Conservation (phyloP, 768 basidiomycete genomes). For the Cubamyces sp. region DNA sequence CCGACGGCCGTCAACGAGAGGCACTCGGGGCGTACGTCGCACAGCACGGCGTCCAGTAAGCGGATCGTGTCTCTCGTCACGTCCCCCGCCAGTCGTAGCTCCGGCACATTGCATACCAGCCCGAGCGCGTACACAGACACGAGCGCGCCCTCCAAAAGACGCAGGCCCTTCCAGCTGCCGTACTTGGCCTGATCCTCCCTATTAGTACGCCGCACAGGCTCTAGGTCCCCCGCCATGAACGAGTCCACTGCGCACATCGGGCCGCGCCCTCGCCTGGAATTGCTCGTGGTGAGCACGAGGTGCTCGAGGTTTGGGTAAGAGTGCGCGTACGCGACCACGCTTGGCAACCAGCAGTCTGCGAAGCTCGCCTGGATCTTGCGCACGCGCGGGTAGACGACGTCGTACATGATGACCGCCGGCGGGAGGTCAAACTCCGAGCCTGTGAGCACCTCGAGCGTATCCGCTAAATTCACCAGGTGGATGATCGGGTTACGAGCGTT, state of each 20-base stretch:
- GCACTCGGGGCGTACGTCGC: constrained; percentile 1
- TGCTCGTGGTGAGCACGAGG: not conserved
- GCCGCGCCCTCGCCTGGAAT: not conserved
- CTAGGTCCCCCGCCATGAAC: not conserved
- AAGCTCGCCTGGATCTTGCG: not conserved
- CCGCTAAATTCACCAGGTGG: not conserved
- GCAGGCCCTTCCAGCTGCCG: constrained; percentile 11
- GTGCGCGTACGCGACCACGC: constrained; percentile 9
- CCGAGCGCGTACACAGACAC: constrained; percentile 14
- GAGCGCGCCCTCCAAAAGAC: constrained; percentile 9
- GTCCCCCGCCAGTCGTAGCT: constrained; percentile 2
- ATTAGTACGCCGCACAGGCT: not conserved
- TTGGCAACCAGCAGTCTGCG: constrained; percentile 3
- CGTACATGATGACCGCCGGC: constrained; percentile 10
- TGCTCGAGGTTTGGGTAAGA: constrained; percentile 15
- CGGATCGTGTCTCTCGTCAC: not conserved
- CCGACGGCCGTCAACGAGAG: not conserved
- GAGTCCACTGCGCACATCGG: not conserved
- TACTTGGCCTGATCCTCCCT: constrained; percentile 5
- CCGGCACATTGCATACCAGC: constrained; percentile 12
- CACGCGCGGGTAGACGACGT: constrained; percentile 14
- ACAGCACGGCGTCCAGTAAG: not conserved
- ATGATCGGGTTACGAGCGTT: constrained; percentile 17
- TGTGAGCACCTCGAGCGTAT: constrained; percentile 14
- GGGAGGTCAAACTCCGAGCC: constrained; percentile 8